phyloP scores from a whole-genome alignment of 257 asterid genomes.

The Vinca minor region DNA sequence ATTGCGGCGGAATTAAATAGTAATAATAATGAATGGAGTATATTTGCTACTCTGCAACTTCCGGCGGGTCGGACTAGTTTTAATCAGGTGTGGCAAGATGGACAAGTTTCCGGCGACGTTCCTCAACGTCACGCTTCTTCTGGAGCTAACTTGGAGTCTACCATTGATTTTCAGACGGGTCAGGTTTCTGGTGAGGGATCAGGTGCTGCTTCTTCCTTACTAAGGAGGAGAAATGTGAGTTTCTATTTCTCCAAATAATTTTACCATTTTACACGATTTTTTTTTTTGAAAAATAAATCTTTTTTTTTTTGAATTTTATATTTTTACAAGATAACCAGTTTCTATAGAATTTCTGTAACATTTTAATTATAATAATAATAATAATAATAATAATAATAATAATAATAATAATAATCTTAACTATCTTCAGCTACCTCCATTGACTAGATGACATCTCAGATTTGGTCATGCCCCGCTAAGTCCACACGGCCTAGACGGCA shows the following conservation, averaged over 20 bases:
- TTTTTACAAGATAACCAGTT: no score
- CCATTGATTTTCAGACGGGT: slow-evolving; percentile 51
- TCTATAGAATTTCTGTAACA: no score
- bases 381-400: no score
- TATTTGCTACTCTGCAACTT: slow-evolving; percentile 52
- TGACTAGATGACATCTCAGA: no score
- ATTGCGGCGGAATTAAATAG: slow-evolving; percentile 29
- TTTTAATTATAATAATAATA: no score
- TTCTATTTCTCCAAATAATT: neutral
- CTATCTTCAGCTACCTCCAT: no score
- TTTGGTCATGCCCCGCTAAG: no score
- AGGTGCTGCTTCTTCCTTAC: slow-evolving; percentile 18
- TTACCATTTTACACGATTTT: no score
- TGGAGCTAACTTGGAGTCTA: slow-evolving; percentile 27
- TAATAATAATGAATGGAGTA: slow-evolving; percentile 37
- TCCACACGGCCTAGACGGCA: no score
- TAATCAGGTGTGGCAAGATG: slow-evolving; percentile 68
- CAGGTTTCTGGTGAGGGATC: slow-evolving; percentile 12
- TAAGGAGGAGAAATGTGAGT: slow-evolving; percentile 44
- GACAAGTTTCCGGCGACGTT: slow-evolving; percentile 29
- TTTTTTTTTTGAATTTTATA: no score
- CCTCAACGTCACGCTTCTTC: slow-evolving; percentile 13
- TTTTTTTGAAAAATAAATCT: no score
- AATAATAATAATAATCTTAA: no score
- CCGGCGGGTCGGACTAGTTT: slow-evolving; percentile 45